Evolutionary conservation across 345 rosid genomes (phyloP).

Genomic region (Fremontodendron californicum): DNA sequence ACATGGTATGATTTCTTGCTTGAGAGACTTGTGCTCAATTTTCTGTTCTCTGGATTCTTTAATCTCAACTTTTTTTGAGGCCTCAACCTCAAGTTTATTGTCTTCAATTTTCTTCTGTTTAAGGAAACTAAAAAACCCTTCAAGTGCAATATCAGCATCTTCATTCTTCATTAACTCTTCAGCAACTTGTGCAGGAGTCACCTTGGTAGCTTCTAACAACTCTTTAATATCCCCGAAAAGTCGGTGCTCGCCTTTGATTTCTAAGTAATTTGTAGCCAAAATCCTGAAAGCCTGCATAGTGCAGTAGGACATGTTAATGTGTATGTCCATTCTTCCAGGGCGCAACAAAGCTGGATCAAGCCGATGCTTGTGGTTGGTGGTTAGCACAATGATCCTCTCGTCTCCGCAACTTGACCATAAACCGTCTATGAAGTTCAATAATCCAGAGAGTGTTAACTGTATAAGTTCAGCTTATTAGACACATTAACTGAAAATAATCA

Average conservation of each 20-base stretch:
- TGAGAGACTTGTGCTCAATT: background rate
- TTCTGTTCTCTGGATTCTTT: background rate
- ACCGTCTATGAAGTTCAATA: constrained; percentile 48
- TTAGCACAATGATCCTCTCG: constrained; percentile 44
- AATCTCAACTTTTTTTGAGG: background rate
- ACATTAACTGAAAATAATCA: background rate
- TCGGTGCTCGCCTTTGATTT: constrained; percentile 15
- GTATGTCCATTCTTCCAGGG: constrained; percentile 58
- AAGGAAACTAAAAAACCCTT: constrained; percentile 33
- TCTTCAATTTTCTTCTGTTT: constrained; percentile 30
- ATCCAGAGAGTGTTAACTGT: constrained; percentile 42
- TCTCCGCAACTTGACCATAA: constrained; percentile 52
- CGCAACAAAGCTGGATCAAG: constrained; percentile 44
- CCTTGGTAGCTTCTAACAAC: constrained; percentile 29
- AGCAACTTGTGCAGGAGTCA: constrained; percentile 47
- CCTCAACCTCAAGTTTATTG: constrained; percentile 9
- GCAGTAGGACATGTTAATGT: constrained; percentile 49
- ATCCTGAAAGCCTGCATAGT: constrained; percentile 30
- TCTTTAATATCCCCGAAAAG: constrained; percentile 29
- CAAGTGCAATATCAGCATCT: constrained; percentile 33
- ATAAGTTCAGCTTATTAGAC: background rate
- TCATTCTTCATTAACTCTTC: constrained; percentile 50
- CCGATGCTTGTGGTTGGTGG: constrained; percentile 46
- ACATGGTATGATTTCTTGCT: background rate
- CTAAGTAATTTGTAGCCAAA: constrained; percentile 41